Evolutionary conservation across 2,329 filamentous ascomycete species (phyloP).

Genomic region (Septoria linicola): DNA sequence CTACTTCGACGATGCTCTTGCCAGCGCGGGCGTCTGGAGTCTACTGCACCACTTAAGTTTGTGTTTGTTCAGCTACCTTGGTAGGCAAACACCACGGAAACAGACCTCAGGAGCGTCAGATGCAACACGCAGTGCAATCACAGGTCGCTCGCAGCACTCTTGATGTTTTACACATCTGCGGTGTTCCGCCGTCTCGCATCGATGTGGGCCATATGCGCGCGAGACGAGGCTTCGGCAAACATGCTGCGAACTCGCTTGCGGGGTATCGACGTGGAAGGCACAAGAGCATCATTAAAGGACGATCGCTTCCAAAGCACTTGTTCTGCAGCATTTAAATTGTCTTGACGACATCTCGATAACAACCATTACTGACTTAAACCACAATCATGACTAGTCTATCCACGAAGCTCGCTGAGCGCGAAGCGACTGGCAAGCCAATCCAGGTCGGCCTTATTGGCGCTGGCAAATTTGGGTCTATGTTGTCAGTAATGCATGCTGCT

Average conservation of each 20-base stretch:
- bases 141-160: too few relatives aligned
- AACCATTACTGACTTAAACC: background rate
- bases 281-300: background rate
- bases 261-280: constrained; percentile 11
- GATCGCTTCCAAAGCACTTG: background rate
- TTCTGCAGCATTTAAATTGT: too few relatives aligned
- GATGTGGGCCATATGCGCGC: background rate
- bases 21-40: too few relatives aligned
- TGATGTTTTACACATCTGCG: too few relatives aligned
- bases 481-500: constrained; percentile 29
- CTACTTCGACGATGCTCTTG: too few relatives aligned
- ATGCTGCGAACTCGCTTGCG: constrained; percentile 19
- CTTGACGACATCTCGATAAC: background rate
- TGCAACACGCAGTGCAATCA: too few relatives aligned
- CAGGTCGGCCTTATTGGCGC: constrained; percentile 48
- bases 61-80: too few relatives aligned
- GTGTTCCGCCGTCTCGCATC: too few relatives aligned
- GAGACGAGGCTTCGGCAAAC: constrained; percentile 10
- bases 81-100: too few relatives aligned
- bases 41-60: too few relatives aligned
- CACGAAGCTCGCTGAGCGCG: constrained; percentile 45
- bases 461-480: constrained; percentile 51
- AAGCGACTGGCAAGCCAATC: constrained; percentile 43
- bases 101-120: too few relatives aligned
- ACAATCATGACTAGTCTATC: constrained; percentile 43